Evolutionary conservation across 306 rosid genomes (phyloP).

Genomic region (Prunus kanzakura): DNA sequence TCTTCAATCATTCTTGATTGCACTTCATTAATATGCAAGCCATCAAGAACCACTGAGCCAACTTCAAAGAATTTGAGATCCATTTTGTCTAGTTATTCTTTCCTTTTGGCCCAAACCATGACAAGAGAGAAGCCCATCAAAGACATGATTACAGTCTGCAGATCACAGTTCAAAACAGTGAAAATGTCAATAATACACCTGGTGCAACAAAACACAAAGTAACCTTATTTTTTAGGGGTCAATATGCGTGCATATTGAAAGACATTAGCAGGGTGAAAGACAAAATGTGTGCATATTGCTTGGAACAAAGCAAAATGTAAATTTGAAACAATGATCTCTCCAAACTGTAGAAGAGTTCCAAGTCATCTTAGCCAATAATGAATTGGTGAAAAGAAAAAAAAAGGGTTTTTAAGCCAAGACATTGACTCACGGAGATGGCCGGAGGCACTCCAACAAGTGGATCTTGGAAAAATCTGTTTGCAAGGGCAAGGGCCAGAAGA

Average conservation of each 20-base stretch:
- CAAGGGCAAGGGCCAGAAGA: conserved; percentile 95
- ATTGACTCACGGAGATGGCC: conserved; percentile 78
- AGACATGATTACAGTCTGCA: conserved; percentile 93
- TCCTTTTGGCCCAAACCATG: conserved; percentile 69
- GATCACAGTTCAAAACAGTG: conserved; percentile 11
- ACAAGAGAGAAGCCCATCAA: conserved; percentile 97
- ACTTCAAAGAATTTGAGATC: background rate
- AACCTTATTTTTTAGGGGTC: too few relatives aligned
- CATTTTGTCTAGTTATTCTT: conserved; percentile 26
- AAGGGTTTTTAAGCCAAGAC: background rate
- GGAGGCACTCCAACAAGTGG: conserved; percentile 85
- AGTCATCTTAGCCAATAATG: background rate
- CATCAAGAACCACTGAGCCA: background rate
- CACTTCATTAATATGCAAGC: background rate
- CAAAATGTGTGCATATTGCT: too few relatives aligned
- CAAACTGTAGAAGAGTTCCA: too few relatives aligned
- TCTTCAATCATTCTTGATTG: background rate
- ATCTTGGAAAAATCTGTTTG: conserved; percentile 82
- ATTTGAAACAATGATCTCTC: too few relatives aligned
- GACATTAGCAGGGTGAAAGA: too few relatives aligned
- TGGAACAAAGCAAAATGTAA: too few relatives aligned
- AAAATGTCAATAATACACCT: background rate
- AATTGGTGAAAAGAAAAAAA: conserved; percentile 13
- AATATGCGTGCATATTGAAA: too few relatives aligned
- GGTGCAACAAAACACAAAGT: background rate